Base-by-base conservation (phyloP, 2,329 filamentous ascomycete genomes). In the Penicillium sp. region DNA sequence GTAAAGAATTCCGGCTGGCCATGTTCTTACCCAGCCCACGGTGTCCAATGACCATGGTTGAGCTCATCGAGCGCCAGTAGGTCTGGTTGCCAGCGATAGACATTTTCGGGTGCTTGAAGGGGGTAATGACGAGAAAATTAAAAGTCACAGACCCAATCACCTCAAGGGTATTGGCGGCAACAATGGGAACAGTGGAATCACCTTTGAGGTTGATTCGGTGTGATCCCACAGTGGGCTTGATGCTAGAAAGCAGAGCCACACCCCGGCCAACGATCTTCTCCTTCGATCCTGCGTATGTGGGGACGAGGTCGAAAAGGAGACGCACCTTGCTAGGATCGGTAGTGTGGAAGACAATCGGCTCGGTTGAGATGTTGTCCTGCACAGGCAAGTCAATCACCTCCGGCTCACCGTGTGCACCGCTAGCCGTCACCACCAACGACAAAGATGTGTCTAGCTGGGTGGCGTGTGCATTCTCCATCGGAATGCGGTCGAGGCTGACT, bases 81-180 rank as follows among this genome's bases (percentile, higher is more conserved):
- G 92, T 97, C 69, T 95, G 90, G 55, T 91, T 83, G 35, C 91
- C 90, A 1, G 88, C 94, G 60, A 97, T 86, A 54, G 89, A 89
- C 88, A 99, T 94, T 57, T 95, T 95, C 7, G 91, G 90, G 71
- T 97, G 94, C 18, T 86, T 83, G 75, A 99, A 99, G 0, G 94
- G 93, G 0, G 91, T 97, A 64, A 99, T 91, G 67, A 97, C 84
- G 32, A 96, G 77, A 70, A 97, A 97, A 72, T 97, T 97, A 80
- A 99, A 99, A 66, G 96, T 96, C 62, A 99, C 90, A 0, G 88
- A 86, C 16, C 94, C 95, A 62, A 99, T 97, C 10, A 97, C 87
- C 57, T 97, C 93, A 34, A 97, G 77, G 13, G 84, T 87, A 56
- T 83, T 90, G 35, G 87, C 86, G 32, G 89, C 89, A 67, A 97